Evolutionary conservation across 2,329 filamentous ascomycete species (phyloP).

Genomic region (Aspergillus chevalieri): DNA sequence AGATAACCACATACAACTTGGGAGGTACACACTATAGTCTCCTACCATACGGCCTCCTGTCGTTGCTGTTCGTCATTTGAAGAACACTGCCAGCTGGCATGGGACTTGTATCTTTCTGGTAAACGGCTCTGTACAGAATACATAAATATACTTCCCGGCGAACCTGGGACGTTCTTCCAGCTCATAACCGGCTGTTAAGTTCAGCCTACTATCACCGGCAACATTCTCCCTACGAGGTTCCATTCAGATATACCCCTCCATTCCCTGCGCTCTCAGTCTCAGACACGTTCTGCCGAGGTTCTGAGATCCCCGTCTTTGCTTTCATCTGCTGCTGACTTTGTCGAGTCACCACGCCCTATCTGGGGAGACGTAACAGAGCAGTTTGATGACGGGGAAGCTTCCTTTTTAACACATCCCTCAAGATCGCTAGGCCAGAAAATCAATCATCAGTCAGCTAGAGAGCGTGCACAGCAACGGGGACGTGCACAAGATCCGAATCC

Average conservation of each 20-base stretch:
- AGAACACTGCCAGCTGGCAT: too few species aligned
- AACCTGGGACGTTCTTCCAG: slow-evolving; percentile 13
- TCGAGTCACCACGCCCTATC: slow-evolving; percentile 65
- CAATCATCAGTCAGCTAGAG: slow-evolving; percentile 15
- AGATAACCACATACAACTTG: too few species aligned
- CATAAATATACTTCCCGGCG: not conserved
- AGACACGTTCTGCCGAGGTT: slow-evolving; percentile 30
- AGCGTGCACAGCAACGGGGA: slow-evolving; percentile 47
- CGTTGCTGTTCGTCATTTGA: too few species aligned
- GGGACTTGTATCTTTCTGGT: too few species aligned
- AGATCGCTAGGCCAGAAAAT: slow-evolving; percentile 57
- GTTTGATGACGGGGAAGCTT: slow-evolving; percentile 74
- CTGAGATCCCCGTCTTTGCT: slow-evolving; percentile 45
- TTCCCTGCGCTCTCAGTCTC: slow-evolving; percentile 49
- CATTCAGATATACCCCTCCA: slow-evolving; percentile 83
- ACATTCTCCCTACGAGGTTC: slow-evolving; percentile 67
- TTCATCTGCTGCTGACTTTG: slow-evolving; percentile 44
- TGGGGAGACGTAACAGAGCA: slow-evolving; percentile 96
- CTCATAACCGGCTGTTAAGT: slow-evolving; percentile 56
- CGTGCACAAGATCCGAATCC: slow-evolving; percentile 62
- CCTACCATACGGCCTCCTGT: too few species aligned
- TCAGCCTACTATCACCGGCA: slow-evolving; percentile 71
- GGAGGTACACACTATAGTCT: too few species aligned
- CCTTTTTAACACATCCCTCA: slow-evolving; percentile 64
- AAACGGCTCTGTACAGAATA: too few species aligned